phyloP scores from a whole-genome alignment of 192 early-diverging fungal genomes.

The Neocallimastix lanati region DNA sequence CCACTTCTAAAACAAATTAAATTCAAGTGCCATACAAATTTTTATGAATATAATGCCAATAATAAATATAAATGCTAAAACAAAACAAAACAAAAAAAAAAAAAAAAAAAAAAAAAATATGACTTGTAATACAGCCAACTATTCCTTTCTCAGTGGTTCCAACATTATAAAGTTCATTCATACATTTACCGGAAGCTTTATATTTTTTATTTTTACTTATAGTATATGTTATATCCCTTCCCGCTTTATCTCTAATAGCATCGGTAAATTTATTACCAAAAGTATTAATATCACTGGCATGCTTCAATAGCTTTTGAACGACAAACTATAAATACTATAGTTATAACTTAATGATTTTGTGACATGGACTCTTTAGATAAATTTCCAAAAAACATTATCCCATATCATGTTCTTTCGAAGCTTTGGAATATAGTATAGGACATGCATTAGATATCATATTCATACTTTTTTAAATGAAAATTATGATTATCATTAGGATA shows the following conservation, averaged over 20 bases:
- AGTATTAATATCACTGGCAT: not conserved
- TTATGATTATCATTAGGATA: no score
- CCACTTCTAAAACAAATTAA: constrained; percentile 4
- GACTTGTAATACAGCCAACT: constrained; percentile 16
- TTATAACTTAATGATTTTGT: not conserved
- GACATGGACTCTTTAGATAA: not conserved
- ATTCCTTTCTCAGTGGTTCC: constrained; percentile 10
- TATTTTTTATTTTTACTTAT: not conserved
- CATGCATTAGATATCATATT: not conserved
- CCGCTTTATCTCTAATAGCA: not conserved
- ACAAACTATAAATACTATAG: not conserved
- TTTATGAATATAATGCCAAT: constrained; percentile 12
- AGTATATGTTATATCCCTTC: not conserved
- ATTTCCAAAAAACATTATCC: not conserved
- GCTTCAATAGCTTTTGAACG: not conserved
- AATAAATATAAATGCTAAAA: constrained; percentile 14
- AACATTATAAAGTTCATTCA: constrained; percentile 8
- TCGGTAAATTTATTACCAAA: not conserved
- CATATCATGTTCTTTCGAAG: not conserved
- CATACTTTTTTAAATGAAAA: not conserved
- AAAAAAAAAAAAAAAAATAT: constrained; percentile 9
- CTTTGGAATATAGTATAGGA: constrained; percentile 1
- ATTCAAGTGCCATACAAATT: constrained; percentile 10
- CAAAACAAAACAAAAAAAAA: no score
- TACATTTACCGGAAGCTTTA: constrained; percentile 10